Conservation (phyloP, 805 yeast species). For the Saccharomyces eubayanus region DNA sequence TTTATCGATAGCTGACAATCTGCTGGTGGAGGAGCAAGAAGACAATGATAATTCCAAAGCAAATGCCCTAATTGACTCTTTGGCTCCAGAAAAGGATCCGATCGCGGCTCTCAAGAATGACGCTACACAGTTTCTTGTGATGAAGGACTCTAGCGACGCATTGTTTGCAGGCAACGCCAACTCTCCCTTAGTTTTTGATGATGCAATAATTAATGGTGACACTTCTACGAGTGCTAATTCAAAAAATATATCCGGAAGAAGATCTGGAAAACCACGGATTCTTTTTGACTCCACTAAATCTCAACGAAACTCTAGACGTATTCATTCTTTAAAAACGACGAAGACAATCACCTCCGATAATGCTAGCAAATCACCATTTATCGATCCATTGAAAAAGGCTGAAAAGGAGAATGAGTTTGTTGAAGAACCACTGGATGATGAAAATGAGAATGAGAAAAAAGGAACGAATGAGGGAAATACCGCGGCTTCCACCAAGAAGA, state of each 20-base stretch:
- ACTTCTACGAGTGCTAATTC: slow-evolving; percentile 8
- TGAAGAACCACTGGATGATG: slow-evolving; percentile 28
- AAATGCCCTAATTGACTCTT: slow-evolving; percentile 15
- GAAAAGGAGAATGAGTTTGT: slow-evolving; percentile 27
- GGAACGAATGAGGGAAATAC: slow-evolving; percentile 6
- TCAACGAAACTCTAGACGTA: slow-evolving; percentile 31
- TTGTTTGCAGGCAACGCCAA: slow-evolving; percentile 27
- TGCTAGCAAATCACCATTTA: slow-evolving; percentile 7
- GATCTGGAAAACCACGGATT: slow-evolving; percentile 32
- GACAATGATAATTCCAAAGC: slow-evolving; percentile 18
- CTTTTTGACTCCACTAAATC: slow-evolving; percentile 42
- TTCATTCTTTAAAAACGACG: slow-evolving; percentile 10
- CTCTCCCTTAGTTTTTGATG: slow-evolving; percentile 14
- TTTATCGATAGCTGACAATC: slow-evolving; percentile 12
- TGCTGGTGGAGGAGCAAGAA: slow-evolving; percentile 21
- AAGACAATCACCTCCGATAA: slow-evolving; percentile 16
- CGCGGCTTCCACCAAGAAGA: slow-evolving; percentile 1
- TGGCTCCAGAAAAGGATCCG: slow-evolving; percentile 30
- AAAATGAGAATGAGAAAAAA: slow-evolving; percentile 20
- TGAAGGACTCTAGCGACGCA: slow-evolving; percentile 24
- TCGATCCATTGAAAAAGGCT: slow-evolving; percentile 29
- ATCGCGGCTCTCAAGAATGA: slow-evolving; percentile 39
- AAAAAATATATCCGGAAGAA: slow-evolving; percentile 1
- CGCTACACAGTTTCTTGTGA: slow-evolving; percentile 20
- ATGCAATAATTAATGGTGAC: neutral